Evolutionary conservation across 371 early-diverging fungal species (phyloP).

Genomic region (Mortierella sp.): DNA sequence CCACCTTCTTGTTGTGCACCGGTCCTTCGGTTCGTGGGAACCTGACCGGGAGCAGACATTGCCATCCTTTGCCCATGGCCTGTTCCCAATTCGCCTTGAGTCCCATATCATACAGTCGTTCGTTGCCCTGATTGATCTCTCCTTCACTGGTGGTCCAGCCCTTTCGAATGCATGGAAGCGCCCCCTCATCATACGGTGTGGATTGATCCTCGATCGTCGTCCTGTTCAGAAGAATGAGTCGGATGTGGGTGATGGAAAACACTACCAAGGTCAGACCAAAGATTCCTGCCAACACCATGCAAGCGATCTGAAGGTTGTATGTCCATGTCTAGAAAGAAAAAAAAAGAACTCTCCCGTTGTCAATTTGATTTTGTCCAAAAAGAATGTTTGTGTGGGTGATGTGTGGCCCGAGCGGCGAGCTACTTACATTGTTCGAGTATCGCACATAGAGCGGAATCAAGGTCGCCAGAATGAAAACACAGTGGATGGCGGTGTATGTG

Average conservation of each 20-base stretch:
- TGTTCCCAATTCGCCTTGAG: slow-evolving; percentile 43
- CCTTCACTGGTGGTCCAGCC: slow-evolving; percentile 60
- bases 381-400: too few species aligned
- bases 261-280: slow-evolving; percentile 51
- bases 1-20: slow-evolving; percentile 39
- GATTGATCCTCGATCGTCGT: slow-evolving; percentile 67
- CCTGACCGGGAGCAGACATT: slow-evolving; percentile 23
- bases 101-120: slow-evolving; percentile 61
- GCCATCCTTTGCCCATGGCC: slow-evolving; percentile 35
- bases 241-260: slow-evolving; percentile 55
- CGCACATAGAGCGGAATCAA: slow-evolving; percentile 53
- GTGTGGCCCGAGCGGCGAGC: too few species aligned
- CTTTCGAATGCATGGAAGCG: slow-evolving; percentile 58
- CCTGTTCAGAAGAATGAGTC: slow-evolving; percentile 62
- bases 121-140: slow-evolving; percentile 56
- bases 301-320: slow-evolving; percentile 40
- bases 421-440: slow-evolving; percentile 55
- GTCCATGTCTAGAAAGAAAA: slow-evolving; percentile 36
- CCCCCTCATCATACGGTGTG: slow-evolving; percentile 55
- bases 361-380: background rate
- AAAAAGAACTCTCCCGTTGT: slow-evolving; percentile 31
- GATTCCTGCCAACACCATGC: slow-evolving; percentile 59
- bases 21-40: slow-evolving; percentile 29
- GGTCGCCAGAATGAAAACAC: slow-evolving; percentile 57
- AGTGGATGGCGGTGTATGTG: slow-evolving; percentile 61